Evolutionary conservation across 2,329 filamentous ascomycete species (phyloP).

Genomic region (Sclerotinia spermophila): DNA sequence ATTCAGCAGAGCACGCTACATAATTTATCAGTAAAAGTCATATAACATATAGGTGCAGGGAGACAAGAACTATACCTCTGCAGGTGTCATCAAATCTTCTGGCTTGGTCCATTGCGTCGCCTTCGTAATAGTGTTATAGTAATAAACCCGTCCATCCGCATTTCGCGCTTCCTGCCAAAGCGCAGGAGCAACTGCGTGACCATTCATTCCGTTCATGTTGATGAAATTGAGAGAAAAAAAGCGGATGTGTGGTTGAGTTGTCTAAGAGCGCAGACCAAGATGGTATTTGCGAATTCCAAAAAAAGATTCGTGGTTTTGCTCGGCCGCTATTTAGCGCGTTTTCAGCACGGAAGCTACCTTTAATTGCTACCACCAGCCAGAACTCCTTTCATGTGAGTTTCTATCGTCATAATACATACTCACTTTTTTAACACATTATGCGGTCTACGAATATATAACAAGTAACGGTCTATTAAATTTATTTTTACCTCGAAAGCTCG

Average conservation of each 20-base stretch:
- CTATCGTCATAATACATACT: neutral
- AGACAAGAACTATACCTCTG: constrained; percentile 59
- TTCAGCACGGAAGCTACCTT: neutral
- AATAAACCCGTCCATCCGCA: constrained; percentile 81
- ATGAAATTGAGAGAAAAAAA: neutral
- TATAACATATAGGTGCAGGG: constrained; percentile 23
- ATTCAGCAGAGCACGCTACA: constrained; percentile 70
- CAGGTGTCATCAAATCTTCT: constrained; percentile 76
- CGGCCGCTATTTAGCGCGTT: constrained; percentile 16
- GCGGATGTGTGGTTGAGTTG: constrained; percentile 14
- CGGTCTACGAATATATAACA: neutral
- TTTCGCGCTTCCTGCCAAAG: constrained; percentile 80
- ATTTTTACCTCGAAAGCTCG: neutral
- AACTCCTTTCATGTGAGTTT: constrained; percentile 1
- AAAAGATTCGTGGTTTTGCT: constrained; percentile 17
- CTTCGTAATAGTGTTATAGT: constrained; percentile 83
- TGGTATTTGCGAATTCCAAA: constrained; percentile 14
- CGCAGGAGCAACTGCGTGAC: constrained; percentile 41
- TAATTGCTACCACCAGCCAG: neutral
- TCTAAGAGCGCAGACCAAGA: neutral
- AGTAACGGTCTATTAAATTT: neutral
- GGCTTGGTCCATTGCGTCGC: constrained; percentile 94
- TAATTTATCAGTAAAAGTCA: constrained; percentile 20
- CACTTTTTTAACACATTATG: neutral
- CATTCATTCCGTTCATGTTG: constrained; percentile 35